Base-by-base conservation (phyloP, 176 grass and related monocot species). In the Eragrostis nindensis region DNA sequence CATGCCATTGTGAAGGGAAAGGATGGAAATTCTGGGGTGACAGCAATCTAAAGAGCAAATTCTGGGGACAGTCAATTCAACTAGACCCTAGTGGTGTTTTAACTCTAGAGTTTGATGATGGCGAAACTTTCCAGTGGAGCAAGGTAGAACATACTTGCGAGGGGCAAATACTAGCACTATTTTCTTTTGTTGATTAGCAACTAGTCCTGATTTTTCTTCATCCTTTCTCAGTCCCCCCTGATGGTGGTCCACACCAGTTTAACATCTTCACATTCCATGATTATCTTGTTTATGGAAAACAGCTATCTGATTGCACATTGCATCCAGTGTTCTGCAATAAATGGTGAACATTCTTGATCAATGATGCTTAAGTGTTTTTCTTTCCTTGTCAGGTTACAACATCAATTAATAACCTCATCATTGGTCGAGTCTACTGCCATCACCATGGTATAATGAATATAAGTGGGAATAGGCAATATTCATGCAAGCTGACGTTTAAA, bases 11-110 rank as follows among this genome's bases (percentile, higher is more conserved):
- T 75, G 88, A 93, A 89, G 95, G 95, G 49, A 94, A 79, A 89
- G 92, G 92, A 62, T 98, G 92, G 92, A 98, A 89, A 91, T 98
- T 94, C 76, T 94, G 90, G 90, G 92, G 88, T 16, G 87, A 94
- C 64, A 92, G 88, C 87, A 92, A 98, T 59, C 83, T 94, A 14
- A 93, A 85, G 82, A 87, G 78, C 79, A 98, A 93, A 93, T 94
- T 94, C 79, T 93, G 94, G 94, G 94, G 94, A 26, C 94, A 97
- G 76, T 90, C 89, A 7, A 97, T 97, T 84, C 91, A 92, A 53
- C 47, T 94, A 24, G 89, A 97, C 77, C 94, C 94, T 70, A 80
- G 80, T 16, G 94, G 94, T 8, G 19, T 87, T 61, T 86, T 97
- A 81, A 97, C 89, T 41, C 82, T 97, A 59, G 78, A 94, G 81